Base-by-base conservation (phyloP, 805 yeast genomes). In the Starmera pachycereana region DNA sequence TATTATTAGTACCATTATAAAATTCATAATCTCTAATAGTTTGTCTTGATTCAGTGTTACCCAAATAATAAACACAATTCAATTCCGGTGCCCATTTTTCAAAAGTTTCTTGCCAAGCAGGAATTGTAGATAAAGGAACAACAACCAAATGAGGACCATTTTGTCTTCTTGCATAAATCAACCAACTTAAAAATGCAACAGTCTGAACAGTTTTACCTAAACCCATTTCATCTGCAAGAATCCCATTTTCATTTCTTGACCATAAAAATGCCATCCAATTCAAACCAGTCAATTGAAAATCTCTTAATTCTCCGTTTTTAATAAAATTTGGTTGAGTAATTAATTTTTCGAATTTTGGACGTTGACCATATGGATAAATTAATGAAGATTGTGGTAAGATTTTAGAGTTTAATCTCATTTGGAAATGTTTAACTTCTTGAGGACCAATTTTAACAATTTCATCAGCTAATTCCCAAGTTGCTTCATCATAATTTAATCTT, bases 251-350 rank as follows among this genome's bases (percentile, higher is more conserved):
- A 61, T 90, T 86, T 53, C 97, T 76, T 4, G 96, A 86, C 98
- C 98, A 92, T 45, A 92, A 66, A 58, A 90, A 92, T 0, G 98
- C 98, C 98, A 92, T 92, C 99, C 99, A 92, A 62, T 92, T 92
- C 46, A 92, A 72, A 41, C 99, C 99, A 0, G 98, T 92, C 59
- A 92, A 72, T 67, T 92, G 99, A 74, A 92, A 92, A 65, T 92
- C 98, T 59, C 98, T 77, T 47, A 92, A 71, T 58, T 83, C 92
- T 38, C 97, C 96, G 54, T 82, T 80, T 57, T 88, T 88, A 48
- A 92, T 80, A 55, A 82, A 92, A 12, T 79, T 70, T 1, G 99
- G 99, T 62, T 92, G 99, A 40, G 71, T 72, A 27, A 74, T 73
- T 39, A 92, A 68, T 57, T 90, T 92, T 59, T 87, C 96, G 60